These are phyloP conservation scores for Fusarium oxysporum DNA, from an alignment of 2,329 filamentous ascomycete species.

Conservation along the genomic window DNA sequence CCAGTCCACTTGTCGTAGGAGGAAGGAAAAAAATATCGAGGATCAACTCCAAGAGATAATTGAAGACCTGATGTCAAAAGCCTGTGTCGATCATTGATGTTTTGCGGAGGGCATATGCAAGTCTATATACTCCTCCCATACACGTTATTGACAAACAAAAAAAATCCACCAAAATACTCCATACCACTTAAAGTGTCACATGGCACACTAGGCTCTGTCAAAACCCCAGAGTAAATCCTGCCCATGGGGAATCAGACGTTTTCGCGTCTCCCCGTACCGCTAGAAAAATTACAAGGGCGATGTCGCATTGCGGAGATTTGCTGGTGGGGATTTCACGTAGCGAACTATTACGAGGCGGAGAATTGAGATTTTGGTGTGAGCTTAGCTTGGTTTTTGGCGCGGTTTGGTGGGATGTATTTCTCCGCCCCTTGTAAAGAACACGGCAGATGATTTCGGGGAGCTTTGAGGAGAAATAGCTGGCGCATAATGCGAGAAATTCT, in stretches of 20 bases:
- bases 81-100: neutral
- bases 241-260: constrained; percentile 31
- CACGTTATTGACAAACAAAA: neutral
- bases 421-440: neutral
- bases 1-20: accelerated
- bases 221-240: constrained; percentile 8
- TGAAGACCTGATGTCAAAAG: neutral
- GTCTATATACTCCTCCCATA: neutral
- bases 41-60: too few relatives aligned
- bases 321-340: neutral
- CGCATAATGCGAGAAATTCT: neutral
- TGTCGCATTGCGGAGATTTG: constrained; percentile 5
- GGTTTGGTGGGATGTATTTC: neutral
- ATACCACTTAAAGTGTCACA: neutral
- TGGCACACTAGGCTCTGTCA: constrained; percentile 1
- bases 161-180: neutral
- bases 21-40: too few relatives aligned
- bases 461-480: accelerated
- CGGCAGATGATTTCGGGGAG: neutral
- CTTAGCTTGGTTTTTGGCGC: neutral
- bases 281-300: neutral
- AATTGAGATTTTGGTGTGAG: neutral
- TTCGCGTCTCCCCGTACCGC: constrained; percentile 6
- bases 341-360: neutral
- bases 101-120: neutral